Evolutionary conservation across 2,329 filamentous ascomycete genomes (phyloP).

Genomic region (Penicillium sp.): DNA sequence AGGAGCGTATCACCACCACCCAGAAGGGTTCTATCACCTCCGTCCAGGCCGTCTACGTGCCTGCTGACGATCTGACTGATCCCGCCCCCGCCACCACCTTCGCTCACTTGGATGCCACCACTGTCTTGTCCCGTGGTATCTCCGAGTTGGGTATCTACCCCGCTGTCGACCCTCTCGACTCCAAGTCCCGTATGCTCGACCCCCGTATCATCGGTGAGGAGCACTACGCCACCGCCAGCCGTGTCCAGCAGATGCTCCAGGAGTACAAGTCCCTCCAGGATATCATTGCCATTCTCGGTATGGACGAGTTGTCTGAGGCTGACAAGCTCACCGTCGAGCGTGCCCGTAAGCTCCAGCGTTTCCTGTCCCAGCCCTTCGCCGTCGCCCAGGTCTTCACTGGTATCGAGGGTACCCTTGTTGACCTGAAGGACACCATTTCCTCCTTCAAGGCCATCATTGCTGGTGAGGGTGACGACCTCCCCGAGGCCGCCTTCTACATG

Average conservation of each 20-base stretch:
- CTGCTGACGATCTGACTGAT: conserved; percentile 99
- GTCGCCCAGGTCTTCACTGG: conserved; percentile 68
- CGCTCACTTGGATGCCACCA: conserved; percentile 99
- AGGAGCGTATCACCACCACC: conserved; percentile 99
- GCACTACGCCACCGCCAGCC: conserved; percentile 91
- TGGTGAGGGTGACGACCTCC: conserved; percentile 93
- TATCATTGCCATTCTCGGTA: conserved; percentile 99
- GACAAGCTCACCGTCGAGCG: conserved; percentile 99
- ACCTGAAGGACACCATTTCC: conserved; percentile 96
- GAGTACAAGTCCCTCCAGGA: conserved; percentile 99
- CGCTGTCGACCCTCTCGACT: conserved; percentile 98
- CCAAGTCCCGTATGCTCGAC: conserved; percentile 99
- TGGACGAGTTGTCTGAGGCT: conserved; percentile 98
- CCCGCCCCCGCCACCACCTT: conserved; percentile 99
- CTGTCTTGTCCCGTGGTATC: conserved; percentile 99
- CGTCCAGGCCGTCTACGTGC: conserved; percentile 99
- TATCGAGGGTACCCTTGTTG: conserved; percentile 96
- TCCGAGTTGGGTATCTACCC: conserved; percentile 99
- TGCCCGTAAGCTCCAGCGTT: conserved; percentile 99
- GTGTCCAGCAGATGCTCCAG: conserved; percentile 98
- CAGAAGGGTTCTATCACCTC: conserved; percentile 99
- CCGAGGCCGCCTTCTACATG: conserved; percentile 96
- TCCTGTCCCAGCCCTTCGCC: conserved; percentile 99
- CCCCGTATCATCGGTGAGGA: conserved; percentile 97
- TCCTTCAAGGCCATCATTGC: conserved; percentile 96